phyloP scores from a whole-genome alignment of 176 grass and related monocot genomes.

The Coix lacrymajobi region DNA sequence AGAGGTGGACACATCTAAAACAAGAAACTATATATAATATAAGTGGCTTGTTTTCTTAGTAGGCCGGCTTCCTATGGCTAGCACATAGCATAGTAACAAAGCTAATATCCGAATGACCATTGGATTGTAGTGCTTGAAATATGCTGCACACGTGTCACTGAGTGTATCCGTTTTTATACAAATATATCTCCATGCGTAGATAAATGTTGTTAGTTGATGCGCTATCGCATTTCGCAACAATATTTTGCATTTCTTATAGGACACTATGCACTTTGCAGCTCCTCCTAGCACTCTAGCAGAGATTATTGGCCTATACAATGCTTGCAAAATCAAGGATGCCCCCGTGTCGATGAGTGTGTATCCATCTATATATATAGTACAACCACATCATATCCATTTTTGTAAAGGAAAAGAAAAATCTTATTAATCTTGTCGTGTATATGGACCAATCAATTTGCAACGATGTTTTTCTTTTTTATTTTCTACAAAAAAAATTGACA shows the following conservation, averaged over 20 bases:
- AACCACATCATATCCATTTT: not conserved
- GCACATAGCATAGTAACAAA: not conserved
- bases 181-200: not conserved
- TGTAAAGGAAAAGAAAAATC: not conserved
- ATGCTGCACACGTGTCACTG: slow-evolving; percentile 10
- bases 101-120: slow-evolving; percentile 10
- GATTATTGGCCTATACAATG: not conserved
- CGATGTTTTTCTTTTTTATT: not conserved
- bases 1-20: slow-evolving; percentile 4
- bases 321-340: not conserved
- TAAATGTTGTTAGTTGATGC: not conserved
- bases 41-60: not conserved
- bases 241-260: not conserved
- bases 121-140: not conserved
- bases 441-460: not conserved
- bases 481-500: not conserved
- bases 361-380: not conserved
- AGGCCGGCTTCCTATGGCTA: not conserved
- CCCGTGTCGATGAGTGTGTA: not conserved
- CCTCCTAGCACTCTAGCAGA: too few relatives aligned
- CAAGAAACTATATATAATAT: not conserved
- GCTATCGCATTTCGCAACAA: not conserved
- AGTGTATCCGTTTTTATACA: not conserved
- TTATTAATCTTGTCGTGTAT: too few relatives aligned
- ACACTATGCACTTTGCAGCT: too few relatives aligned